phyloP scores from a whole-genome alignment of 1,139 yeast genomes.

The Protomyces gravidus region DNA sequence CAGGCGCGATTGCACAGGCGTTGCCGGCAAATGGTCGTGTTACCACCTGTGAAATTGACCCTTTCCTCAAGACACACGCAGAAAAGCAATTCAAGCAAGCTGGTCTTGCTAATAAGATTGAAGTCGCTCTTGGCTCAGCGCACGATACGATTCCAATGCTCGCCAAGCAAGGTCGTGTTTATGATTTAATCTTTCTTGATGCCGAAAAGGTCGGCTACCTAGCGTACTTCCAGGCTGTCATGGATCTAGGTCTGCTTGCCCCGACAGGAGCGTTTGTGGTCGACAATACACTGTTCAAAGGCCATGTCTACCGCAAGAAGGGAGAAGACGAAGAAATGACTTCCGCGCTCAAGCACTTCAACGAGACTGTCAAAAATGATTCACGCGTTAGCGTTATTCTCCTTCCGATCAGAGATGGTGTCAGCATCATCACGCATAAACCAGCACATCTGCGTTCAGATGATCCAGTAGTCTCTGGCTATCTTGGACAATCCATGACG shows the following conservation, averaged over 20 bases:
- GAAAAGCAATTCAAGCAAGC: conserved; percentile 17
- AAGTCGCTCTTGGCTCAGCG: conserved; percentile 19
- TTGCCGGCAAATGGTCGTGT: conserved; percentile 25
- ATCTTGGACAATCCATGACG: conserved; percentile 7
- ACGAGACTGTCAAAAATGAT: conserved; percentile 23
- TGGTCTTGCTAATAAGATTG: conserved; percentile 24
- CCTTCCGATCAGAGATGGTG: conserved; percentile 27
- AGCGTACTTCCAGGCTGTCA: conserved; percentile 21
- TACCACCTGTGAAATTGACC: conserved; percentile 27
- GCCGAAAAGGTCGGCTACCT: conserved; percentile 29
- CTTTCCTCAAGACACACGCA: conserved; percentile 16
- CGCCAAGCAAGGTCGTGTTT: conserved; percentile 20
- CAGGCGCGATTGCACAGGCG: conserved; percentile 22
- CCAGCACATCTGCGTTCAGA: neutral
- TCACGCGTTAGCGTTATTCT: conserved; percentile 21
- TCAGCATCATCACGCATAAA: conserved; percentile 27
- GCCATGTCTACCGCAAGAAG: conserved; percentile 15
- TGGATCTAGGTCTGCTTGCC: conserved; percentile 23
- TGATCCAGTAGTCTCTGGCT: conserved; percentile 12
- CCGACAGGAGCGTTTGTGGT: conserved; percentile 23
- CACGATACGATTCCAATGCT: conserved; percentile 22
- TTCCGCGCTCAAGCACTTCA: conserved; percentile 17
- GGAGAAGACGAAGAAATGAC: conserved; percentile 13
- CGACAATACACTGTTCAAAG: conserved; percentile 29
- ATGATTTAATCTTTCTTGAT: conserved; percentile 26